Evolutionary conservation across 2,329 filamentous ascomycete species (phyloP).

Genomic region (Monosporascus sp.): DNA sequence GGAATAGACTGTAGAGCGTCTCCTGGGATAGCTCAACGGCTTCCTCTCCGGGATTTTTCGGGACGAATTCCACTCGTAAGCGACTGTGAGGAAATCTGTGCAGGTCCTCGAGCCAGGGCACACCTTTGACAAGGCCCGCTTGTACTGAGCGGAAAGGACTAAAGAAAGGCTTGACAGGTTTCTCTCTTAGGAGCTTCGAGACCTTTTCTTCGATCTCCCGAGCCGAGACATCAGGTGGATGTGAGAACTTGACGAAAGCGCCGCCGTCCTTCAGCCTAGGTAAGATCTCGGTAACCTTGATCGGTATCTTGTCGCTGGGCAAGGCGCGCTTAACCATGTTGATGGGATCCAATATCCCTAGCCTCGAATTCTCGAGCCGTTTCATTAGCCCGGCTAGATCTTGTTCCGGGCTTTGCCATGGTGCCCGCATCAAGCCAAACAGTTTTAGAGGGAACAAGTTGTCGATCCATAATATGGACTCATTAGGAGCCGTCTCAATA

Average conservation of each 20-base stretch:
- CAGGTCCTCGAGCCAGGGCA: constrained; percentile 91
- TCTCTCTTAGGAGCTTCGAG: constrained; percentile 57
- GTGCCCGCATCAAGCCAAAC: constrained; percentile 38
- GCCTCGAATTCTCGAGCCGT: constrained; percentile 45
- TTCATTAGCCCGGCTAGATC: constrained; percentile 47
- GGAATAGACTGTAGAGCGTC: constrained; percentile 78
- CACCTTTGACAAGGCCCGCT: constrained; percentile 70
- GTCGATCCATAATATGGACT: constrained; percentile 85
- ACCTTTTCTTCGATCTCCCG: constrained; percentile 58
- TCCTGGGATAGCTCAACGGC: constrained; percentile 81
- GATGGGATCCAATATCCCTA: constrained; percentile 48
- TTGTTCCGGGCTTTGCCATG: constrained; percentile 40
- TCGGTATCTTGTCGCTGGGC: constrained; percentile 48
- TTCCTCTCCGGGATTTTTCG: constrained; percentile 63
- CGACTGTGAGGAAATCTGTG: constrained; percentile 73
- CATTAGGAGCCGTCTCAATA: constrained; percentile 68
- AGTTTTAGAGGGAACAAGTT: constrained; percentile 83
- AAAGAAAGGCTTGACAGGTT: constrained; percentile 83
- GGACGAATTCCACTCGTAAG: constrained; percentile 79
- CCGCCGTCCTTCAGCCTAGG: constrained; percentile 88
- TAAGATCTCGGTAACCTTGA: constrained; percentile 75
- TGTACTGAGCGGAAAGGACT: constrained; percentile 71
- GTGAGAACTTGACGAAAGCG: constrained; percentile 65
- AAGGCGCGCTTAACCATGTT: constrained; percentile 56
- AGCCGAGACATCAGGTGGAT: constrained; percentile 33